phyloP scores from a whole-genome alignment of 2,329 filamentous ascomycete genomes.

The Trichoderma sp. region DNA sequence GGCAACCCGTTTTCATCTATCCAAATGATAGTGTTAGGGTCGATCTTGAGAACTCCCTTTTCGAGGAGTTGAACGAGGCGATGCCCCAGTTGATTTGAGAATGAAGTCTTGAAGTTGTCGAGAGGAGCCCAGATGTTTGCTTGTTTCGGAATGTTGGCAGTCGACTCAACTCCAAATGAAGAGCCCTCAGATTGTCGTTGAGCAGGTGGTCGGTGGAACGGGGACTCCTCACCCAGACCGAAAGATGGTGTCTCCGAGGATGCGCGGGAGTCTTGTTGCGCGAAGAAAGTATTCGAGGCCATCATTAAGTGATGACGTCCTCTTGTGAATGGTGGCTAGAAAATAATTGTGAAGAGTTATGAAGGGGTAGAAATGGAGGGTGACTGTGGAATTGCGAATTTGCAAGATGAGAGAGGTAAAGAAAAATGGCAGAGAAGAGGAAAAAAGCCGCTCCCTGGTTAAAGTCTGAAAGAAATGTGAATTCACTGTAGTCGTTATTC shows the following conservation, averaged over 20 bases:
- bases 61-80: background rate
- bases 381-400: background rate
- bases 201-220: rapidly evolving
- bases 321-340: background rate
- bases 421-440: background rate
- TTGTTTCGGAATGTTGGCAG: background rate
- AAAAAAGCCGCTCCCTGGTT: background rate
- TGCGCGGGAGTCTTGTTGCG: background rate
- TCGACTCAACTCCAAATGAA: background rate
- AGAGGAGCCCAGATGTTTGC: background rate
- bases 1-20: background rate
- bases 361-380: background rate
- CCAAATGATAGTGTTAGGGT: background rate
- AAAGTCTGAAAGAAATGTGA: too few relatives aligned
- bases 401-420: background rate
- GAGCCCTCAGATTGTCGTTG: background rate
- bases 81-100: background rate
- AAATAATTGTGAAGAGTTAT: background rate
- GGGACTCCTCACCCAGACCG: rapidly evolving
- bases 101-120: background rate
- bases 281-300: background rate
- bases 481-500: too few relatives aligned
- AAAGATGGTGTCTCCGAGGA: background rate
- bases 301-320: background rate
- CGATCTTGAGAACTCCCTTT: background rate